Evolutionary conservation across 148 eudicot species (phyloP).

Genomic region (Linanthus parryae): DNA sequence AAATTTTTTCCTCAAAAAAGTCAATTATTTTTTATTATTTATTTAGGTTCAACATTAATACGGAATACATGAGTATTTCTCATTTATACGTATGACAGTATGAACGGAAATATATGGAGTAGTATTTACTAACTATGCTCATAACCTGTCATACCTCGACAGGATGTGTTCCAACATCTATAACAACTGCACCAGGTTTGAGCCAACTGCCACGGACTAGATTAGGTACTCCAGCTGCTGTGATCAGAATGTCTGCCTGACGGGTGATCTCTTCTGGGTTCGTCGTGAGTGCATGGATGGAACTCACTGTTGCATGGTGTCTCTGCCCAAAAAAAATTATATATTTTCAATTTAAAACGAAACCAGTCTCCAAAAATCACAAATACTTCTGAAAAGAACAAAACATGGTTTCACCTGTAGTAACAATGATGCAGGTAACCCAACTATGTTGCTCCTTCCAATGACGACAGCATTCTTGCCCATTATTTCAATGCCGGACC

Average conservation of each 20-base stretch:
- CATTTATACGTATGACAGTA: background rate
- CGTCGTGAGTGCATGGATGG: conserved; percentile 44
- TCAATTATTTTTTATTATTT: too few species aligned
- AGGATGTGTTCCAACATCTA: conserved; percentile 74
- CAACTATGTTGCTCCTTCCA: conserved; percentile 84
- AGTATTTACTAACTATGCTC: background rate
- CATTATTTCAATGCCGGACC: conserved; percentile 54
- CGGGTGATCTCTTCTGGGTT: conserved; percentile 54
- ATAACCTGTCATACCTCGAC: too few species aligned
- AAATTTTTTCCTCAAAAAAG: too few species aligned
- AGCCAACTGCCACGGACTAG: conserved; percentile 76
- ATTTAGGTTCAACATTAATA: too few species aligned
- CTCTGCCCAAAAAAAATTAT: conserved; percentile 27
- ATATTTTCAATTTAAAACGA: background rate
- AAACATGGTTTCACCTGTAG: conserved; percentile 44
- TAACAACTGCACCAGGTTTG: conserved; percentile 67
- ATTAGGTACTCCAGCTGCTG: conserved; percentile 71
- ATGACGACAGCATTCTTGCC: conserved; percentile 79
- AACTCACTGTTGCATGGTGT: conserved; percentile 76
- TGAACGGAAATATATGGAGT: background rate
- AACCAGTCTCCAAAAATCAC: background rate
- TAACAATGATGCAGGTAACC: conserved; percentile 58
- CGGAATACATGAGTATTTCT: background rate
- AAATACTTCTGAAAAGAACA: background rate
- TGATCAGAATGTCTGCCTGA: conserved; percentile 65